phyloP scores from a whole-genome alignment of 352 stramenopile genomes.

The Peronospora farinosa region DNA sequence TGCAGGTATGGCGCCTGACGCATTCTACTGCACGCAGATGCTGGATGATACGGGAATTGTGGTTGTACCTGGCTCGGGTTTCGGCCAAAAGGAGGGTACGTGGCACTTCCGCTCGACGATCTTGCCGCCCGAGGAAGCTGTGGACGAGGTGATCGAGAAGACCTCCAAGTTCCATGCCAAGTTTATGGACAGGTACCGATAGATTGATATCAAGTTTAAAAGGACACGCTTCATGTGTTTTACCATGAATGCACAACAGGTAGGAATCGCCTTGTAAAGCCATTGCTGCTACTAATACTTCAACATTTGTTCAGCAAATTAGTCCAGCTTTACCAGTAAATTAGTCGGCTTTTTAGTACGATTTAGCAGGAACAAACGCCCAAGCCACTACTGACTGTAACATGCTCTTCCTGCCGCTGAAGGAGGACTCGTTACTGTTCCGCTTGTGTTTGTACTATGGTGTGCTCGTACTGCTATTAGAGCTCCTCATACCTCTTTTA shows the following conservation, averaged over 20 bases:
- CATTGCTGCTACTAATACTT: neutral
- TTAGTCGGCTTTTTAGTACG: neutral
- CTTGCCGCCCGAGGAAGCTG: constrained; percentile 93
- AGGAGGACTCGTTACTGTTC: constrained; percentile 48
- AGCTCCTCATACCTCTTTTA: constrained; percentile 45
- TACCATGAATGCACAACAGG: neutral
- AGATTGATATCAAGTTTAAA: constrained; percentile 5
- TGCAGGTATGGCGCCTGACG: constrained; percentile 85
- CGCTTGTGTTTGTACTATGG: constrained; percentile 54
- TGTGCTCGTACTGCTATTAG: constrained; percentile 39
- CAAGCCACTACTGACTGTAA: neutral
- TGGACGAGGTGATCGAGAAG: constrained; percentile 92
- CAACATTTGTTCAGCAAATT: neutral
- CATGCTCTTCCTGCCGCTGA: constrained; percentile 45
- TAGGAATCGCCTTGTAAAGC: neutral
- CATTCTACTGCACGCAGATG: constrained; percentile 95
- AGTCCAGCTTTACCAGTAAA: neutral
- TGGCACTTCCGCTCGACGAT: constrained; percentile 99
- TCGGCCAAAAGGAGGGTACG: constrained; percentile 93
- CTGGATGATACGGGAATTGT: constrained; percentile 96
- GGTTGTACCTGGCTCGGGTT: constrained; percentile 96
- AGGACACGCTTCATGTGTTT: neutral
- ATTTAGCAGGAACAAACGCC: neutral
- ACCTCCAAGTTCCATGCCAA: constrained; percentile 92
- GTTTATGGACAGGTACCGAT: constrained; percentile 94